These are phyloP conservation scores for Shiraia sp. DNA, from an alignment of 2,329 filamentous ascomycete species.

Conservation along the genomic window DNA sequence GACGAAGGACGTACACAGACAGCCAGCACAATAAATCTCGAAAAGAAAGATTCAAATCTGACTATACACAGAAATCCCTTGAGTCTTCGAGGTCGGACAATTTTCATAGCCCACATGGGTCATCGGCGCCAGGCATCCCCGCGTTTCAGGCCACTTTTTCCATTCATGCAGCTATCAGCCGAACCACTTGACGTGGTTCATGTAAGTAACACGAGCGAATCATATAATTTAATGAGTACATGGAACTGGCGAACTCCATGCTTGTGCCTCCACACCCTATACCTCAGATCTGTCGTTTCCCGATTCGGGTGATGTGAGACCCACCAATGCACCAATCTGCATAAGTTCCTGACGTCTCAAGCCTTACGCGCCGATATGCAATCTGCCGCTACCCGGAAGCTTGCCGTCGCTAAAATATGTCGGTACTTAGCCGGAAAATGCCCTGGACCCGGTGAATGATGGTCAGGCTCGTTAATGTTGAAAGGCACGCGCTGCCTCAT, in stretches of 20 bases:
- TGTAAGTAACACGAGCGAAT: neutral
- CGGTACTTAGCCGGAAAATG: conserved; percentile 1
- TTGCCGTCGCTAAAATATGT: neutral
- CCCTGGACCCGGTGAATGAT: neutral
- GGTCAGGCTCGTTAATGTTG: neutral
- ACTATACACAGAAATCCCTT: no score
- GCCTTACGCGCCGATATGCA: conserved; percentile 2
- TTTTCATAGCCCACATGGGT: no score
- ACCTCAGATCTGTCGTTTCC: neutral
- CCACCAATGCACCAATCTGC: neutral
- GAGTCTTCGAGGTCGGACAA: no score
- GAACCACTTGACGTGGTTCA: conserved; percentile 1
- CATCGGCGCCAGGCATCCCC: conserved; percentile 1
- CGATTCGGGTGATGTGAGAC: neutral
- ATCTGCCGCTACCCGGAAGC: neutral
- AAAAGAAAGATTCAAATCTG: no score
- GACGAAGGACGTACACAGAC: no score
- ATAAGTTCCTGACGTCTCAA: conserved; percentile 1
- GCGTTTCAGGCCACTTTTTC: conserved; percentile 6
- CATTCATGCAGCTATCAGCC: conserved; percentile 2
- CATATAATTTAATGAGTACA: no score
- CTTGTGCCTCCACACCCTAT: neutral
- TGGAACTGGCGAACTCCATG: no score
- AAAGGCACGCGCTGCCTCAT: no score
- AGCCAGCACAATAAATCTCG: no score